Conservation (phyloP, 2,329 filamentous ascomycete species). For the Venturia carpophila region DNA sequence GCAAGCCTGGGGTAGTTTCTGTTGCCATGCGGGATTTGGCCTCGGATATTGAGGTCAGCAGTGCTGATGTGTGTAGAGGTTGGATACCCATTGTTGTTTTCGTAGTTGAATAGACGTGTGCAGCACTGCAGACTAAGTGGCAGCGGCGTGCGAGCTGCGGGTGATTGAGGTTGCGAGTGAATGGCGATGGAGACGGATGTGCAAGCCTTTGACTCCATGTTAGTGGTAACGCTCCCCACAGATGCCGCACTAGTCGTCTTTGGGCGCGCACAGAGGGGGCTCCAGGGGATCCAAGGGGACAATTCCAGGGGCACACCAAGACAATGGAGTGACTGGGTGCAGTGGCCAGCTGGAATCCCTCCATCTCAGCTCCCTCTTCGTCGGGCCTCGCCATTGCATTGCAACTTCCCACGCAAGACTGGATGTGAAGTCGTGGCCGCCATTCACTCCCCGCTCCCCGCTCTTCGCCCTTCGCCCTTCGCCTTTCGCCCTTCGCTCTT, state of each 20-base stretch:
- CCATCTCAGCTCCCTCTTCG: no score
- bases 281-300: background rate
- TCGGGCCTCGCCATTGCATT: background rate
- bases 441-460: background rate
- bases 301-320: slow-evolving; percentile 1
- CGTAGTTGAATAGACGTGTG: background rate
- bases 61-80: background rate
- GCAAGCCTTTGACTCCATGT: background rate
- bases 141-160: no score
- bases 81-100: background rate
- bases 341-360: no score
- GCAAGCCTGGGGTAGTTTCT: slow-evolving; percentile 35
- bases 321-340: no score
- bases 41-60: background rate
- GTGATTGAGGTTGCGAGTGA: no score
- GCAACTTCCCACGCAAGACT: background rate
- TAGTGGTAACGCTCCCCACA: background rate
- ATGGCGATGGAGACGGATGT: background rate
- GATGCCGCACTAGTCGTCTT: background rate
- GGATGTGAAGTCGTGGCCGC: background rate
- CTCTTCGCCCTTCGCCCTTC: no score
- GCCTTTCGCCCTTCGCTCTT: no score
- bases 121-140: no score
- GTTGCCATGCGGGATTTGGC: background rate
- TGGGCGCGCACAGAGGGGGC: background rate